Evolutionary conservation across 2,329 filamentous ascomycete species (phyloP), one percentile per base, ranked within the genome.

Genomic region (Aspergillus caelatus): DNA sequence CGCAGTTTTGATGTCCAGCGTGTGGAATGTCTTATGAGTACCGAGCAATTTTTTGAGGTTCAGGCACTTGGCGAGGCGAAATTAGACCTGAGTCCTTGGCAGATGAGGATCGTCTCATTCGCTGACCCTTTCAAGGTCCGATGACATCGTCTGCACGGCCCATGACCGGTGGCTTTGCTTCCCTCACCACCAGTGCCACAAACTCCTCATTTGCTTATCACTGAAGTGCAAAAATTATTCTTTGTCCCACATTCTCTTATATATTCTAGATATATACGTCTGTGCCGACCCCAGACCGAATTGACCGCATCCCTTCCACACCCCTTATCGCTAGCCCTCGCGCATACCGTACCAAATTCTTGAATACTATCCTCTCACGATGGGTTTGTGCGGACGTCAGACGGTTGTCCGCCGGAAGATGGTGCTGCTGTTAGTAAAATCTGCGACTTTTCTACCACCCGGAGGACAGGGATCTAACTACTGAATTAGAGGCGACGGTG

Each of bases 331-430:
- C 50, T 41, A n/a, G 23, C 52, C 19, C 46, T 55, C 41, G 59
- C 53, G 61, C 61, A 61, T 60, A 61, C 50, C 58, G 23, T 39
- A 56, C 43, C 55, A 56, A 58, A 60, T 60, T 36, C 60, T 54
- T 54, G 39, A 59, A 61, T 28, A 60, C 19, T 30, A 30, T 46
- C 36, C 60, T 34, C 57, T 64, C 72, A 76, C 69, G 63, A 85
- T 85, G 83, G 79, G 83, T 73, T 80, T 88, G 67, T 91, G 90
- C 77, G 89, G 90, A 74, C 88, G 89, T 70, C 89, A 87, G 67
- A 92, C 96, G 84, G 93, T 92, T 61, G 92, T 94, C 73, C 92
- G 96, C 87, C 92, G 93, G 82, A 97, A 97, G 89, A 91, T 97
- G 82, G 93, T 97, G 75, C 86, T 97, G 73, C 85, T 97, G 91